Evolutionary conservation across 805 yeast genomes (phyloP), one percentile per base, ranked within the genome.

Genomic region (Limtongozyma cylindracea): DNA sequence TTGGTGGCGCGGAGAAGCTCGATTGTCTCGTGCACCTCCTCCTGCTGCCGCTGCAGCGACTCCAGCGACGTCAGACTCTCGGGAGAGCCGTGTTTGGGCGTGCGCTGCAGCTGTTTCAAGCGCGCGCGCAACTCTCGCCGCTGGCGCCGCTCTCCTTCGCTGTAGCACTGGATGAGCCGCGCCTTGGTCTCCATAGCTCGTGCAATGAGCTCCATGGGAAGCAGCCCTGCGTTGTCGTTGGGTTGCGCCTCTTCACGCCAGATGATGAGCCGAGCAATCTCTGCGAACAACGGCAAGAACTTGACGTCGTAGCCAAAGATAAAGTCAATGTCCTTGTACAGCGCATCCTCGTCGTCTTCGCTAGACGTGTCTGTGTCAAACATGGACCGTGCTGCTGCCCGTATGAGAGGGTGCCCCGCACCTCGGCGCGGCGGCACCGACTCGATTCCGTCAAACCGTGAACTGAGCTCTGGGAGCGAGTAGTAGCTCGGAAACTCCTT

Each of bases 231-330:
- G 6, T 6, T 6, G 3, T 20, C 15, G 2, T 20, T 12, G 6
- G 20, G 24, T 20, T 39, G 22, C 23, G 35, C 34, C 1, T 21
- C 19, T 13, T 47, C 40, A 2, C 42, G 40, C 23, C 36, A 36
- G 13, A 46, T 31, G 3, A 50, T 44, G 4, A 50, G 32, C 4
- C 39, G 23, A 0, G 47, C 47, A 6, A 68, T 51, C 19, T 61
- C 54, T 11, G 69, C 53, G 28, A 62, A 61, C 16, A 56, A 49
- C 0, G 73, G 69, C 11, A 73, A 43, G 25, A 71, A 52, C 27
- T 50, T 51, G 8, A 66, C 48, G 29, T 73, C 80, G 37, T 74
- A 61, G 1, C 88, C 91, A 23, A 57, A 44, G 22, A 68, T 45
- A 25, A 56, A 59, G 34, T 70, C 78, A 23, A 70, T 61, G 30